Base-by-base conservation (phyloP, 192 early-diverging fungal species). In the Phlyctochytrium planicorne region DNA sequence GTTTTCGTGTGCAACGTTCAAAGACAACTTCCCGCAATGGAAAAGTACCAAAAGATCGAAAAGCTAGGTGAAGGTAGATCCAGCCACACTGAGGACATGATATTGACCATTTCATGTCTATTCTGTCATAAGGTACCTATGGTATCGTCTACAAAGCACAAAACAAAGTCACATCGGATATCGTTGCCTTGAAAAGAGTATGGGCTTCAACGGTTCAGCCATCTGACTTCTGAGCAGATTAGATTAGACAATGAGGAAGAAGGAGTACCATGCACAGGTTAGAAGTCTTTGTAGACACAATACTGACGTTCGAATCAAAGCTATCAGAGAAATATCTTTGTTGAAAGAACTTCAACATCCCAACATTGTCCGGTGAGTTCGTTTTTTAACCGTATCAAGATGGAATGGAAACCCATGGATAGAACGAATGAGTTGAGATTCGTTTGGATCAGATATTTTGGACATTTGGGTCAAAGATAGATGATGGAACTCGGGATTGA, bases 141-240 rank as follows among this genome's bases (percentile, higher is more conserved):
- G 97, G 95, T 34, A 94, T 98, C 60, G 98, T 99, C 2, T 99
- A 99, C 88, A 98, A 98, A 80, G 98, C 96, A 1, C 95, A 98
- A 75, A 94, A 96, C 82, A 80, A 90, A 66, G 93, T 95, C 47
- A 94, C 90, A 23, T 90, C 90, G 71, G 95, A 96, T 66, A 91
- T 98, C n/a, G 95, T 99, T 4, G 97, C 97, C 25, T 80, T 99
- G 62, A 99, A 99, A 79, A 88, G 95, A 34, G 82, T 86, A 52
- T 27, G 78, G 76, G 62, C 62, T 76, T 82, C 29, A 78, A 85
- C 59, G 81, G 88, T 65, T 87, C 90, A 62, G 89, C 87, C 66
- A 37, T 62, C 55, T 2, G 12, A 20, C 20, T 23, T 24, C 29
- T 73, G 2, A 2, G 10, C 24, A 84, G 67, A 85, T 85, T 50